These are phyloP conservation scores for Coemansia sp. DNA, from an alignment of 192 early-diverging fungal genomes.

Conservation along the genomic window DNA sequence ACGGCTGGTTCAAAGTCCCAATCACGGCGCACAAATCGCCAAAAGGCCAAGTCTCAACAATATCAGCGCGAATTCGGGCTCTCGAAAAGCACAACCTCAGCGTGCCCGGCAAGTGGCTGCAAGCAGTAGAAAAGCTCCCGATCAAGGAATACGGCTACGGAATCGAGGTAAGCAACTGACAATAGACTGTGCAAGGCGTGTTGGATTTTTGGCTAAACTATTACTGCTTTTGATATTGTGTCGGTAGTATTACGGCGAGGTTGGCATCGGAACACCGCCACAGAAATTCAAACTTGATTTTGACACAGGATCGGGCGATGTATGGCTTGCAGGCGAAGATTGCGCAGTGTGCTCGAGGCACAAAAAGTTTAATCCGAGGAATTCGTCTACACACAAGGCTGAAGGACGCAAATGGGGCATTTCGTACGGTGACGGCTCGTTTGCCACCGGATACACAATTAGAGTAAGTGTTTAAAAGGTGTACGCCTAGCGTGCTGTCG, in stretches of 20 bases:
- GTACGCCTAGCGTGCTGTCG: neutral
- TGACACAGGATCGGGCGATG: constrained; percentile 72
- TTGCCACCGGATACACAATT: constrained; percentile 47
- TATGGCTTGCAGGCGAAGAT: constrained; percentile 62
- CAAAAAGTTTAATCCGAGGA: constrained; percentile 53
- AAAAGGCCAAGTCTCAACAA: constrained; percentile 38
- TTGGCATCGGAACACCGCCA: constrained; percentile 65
- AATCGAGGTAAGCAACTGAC: constrained; percentile 37
- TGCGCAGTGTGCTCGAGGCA: constrained; percentile 51
- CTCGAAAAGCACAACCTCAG: constrained; percentile 46
- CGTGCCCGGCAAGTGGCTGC: constrained; percentile 51
- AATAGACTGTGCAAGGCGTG: neutral
- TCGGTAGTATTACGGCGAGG: constrained; percentile 65
- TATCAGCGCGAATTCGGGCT: constrained; percentile 32
- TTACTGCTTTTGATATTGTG: neutral
- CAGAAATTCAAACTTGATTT: constrained; percentile 70
- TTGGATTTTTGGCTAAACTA: neutral
- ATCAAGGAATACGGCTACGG: constrained; percentile 53
- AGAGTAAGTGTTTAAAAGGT: constrained; percentile 19
- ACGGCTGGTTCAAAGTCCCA: constrained; percentile 36
- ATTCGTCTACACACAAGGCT: constrained; percentile 57
- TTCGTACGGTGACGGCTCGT: constrained; percentile 65
- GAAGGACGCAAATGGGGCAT: constrained; percentile 64
- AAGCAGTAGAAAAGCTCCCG: constrained; percentile 38
- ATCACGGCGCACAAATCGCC: constrained; percentile 36